Conservation (phyloP, 208 protist genomes). For the Crithidia sp. region DNA sequence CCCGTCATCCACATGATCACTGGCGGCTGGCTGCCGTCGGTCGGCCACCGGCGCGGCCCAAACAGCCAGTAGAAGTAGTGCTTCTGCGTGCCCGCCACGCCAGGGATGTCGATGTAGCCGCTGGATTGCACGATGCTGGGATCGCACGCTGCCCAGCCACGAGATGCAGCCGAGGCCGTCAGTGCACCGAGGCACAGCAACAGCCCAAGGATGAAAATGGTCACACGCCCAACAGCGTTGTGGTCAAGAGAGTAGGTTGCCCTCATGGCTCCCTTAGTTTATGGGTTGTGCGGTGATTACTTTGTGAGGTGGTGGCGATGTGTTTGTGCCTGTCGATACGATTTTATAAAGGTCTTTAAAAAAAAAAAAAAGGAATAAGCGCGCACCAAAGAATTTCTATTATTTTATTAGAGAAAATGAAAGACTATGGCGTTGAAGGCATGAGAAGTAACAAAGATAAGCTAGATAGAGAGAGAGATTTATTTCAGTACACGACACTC, state of each 20-base stretch:
- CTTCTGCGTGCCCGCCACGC: constrained; percentile 36
- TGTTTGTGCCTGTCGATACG: too few relatives aligned
- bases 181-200: background rate
- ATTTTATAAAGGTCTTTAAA: too few relatives aligned
- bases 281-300: too few relatives aligned
- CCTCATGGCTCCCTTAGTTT: too few relatives aligned
- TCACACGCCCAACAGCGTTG: background rate
- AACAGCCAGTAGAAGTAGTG: constrained; percentile 94
- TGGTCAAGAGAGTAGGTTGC: background rate
- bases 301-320: too few relatives aligned
- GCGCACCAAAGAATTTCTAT: too few relatives aligned
- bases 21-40: constrained; percentile 46
- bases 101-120: constrained; percentile 77
- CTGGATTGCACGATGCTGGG: constrained; percentile 60
- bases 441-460: too few relatives aligned
- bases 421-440: too few relatives aligned
- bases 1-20: constrained; percentile 93
- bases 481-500: too few relatives aligned
- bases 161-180: background rate
- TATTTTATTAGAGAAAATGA: too few relatives aligned
- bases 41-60: constrained; percentile 45
- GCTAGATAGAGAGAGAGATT: too few relatives aligned
- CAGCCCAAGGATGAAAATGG: background rate
- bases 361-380: too few relatives aligned
- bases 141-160: constrained; percentile 51